Base-by-base conservation (phyloP, 2,329 filamentous ascomycete genomes). In the Sarocladium kiliense region DNA sequence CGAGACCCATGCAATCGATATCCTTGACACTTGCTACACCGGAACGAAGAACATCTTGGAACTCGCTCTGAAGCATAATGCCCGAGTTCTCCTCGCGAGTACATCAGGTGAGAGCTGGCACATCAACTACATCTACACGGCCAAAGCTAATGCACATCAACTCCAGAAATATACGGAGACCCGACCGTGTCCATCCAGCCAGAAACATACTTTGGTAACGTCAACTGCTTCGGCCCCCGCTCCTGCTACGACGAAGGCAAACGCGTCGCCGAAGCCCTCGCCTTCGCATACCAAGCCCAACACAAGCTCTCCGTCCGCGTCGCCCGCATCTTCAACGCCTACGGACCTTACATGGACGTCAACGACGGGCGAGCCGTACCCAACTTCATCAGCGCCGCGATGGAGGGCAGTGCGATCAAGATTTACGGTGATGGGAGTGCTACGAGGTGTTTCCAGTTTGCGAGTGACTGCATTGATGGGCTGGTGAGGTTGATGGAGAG, bases 171-270 rank as follows among this genome's bases (percentile, higher is more conserved):
- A 18, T 59, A 57, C 39, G 57, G 57, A 14, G 54, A 59, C 21
- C 55, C 57, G 7, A 18, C 50, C 27, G 37, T 57, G 11, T 27
- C 23, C 16, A 37, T 42, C 45, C 26, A 54, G 42, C 16, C 57
- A 19, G 47, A 71, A 59, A 61, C 57, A 0, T 74, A 74, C 54
- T 66, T 68, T 59, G 72, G 72, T 6, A 70, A 74, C 37, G 71
- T 74, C 18, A 74, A 74, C 54, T 68, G 68, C 39, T 69, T 72
- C 56, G 72, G 72, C 1, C 68, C 70, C 0, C 65, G 72, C 1
- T 64, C 72, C 1, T 74, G 72, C 58, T 74, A 74, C 37, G 72
- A 74, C 49, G 72, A 74, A 59, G 71, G 71, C 2, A 74, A 74
- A 54, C 62, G 71, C 16, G 68, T 68, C 2, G 65, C 67, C 9